Conservation (phyloP, 768 basidiomycete genomes). For the Pulveroboletus sp. region DNA sequence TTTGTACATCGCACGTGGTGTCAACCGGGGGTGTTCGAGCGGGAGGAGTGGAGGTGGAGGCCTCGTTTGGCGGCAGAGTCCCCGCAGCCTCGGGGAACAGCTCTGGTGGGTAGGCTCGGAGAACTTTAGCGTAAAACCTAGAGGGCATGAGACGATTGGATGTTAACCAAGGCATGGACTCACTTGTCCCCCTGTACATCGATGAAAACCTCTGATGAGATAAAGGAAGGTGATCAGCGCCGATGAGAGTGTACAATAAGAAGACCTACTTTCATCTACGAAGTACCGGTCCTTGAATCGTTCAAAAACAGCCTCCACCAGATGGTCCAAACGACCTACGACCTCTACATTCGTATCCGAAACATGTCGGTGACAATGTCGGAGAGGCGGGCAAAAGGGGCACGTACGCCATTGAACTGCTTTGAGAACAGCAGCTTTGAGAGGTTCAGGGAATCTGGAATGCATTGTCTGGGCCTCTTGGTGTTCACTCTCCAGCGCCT, state of each 20-base stretch:
- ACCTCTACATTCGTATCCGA: conserved; percentile 60
- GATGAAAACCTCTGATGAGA: conserved; percentile 69
- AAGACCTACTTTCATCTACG: conserved; percentile 74
- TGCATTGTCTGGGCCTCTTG: conserved; percentile 88
- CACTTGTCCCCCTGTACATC: conserved; percentile 86
- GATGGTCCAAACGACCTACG: conserved; percentile 90
- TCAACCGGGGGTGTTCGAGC: conserved; percentile 39
- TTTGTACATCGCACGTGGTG: conserved; percentile 44
- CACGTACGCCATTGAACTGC: conserved; percentile 96
- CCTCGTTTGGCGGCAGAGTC: conserved; percentile 26
- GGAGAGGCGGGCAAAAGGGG: conserved; percentile 19
- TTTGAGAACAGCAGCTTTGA: conserved; percentile 87
- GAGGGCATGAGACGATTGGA: conserved; percentile 13
- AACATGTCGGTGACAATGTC: conserved; percentile 10
- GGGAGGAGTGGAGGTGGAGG: conserved; percentile 45
- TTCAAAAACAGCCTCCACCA: conserved; percentile 93
- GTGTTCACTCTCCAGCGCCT: conserved; percentile 87
- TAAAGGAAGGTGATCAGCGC: conserved; percentile 15
- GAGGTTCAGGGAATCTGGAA: conserved; percentile 83
- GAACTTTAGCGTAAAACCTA: conserved; percentile 80
- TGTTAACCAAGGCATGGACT: conserved; percentile 18
- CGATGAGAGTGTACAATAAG: conserved; percentile 4
- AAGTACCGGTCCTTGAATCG: conserved; percentile 97
- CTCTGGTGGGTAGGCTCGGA: conserved; percentile 71
- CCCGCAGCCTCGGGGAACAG: conserved; percentile 39